A percentile compares a stretch with the other conserved stretches of the same genome.
Evolutionary conservation across 805 yeast genomes (phyloP).

Genomic region (Pichia exigua): DNA sequence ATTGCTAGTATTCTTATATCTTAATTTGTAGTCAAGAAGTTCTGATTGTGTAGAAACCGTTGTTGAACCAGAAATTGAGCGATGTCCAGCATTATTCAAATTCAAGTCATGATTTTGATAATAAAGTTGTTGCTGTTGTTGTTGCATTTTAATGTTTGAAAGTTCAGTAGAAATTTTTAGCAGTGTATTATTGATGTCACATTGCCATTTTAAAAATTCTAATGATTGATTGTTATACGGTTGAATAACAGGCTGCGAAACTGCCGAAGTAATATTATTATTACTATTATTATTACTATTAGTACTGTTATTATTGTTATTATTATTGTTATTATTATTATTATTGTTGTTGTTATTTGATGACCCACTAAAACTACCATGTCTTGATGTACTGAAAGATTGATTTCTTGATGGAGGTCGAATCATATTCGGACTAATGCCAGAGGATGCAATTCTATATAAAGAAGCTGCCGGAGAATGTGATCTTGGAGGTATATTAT

Average conservation of each 20-base stretch:
- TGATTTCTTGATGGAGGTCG: conserved; percentile 26
- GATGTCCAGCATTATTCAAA: conserved; percentile 1
- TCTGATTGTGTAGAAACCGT: conserved; percentile 1
- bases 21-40: conserved; percentile 4
- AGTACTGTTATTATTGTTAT: neutral
- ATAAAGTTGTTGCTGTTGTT: neutral
- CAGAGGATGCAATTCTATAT: conserved; percentile 26
- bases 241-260: neutral
- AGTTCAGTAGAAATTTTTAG: conserved; percentile 38
- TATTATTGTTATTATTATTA: neutral
- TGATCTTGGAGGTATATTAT: conserved; percentile 12
- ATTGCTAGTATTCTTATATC: neutral
- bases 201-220: conserved; percentile 47
- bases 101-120: neutral
- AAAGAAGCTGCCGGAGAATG: conserved; percentile 29
- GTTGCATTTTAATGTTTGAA: conserved; percentile 12
- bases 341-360: neutral
- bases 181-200: conserved; percentile 41
- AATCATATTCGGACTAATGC: conserved; percentile 21
- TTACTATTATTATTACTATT: neutral
- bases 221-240: conserved; percentile 16
- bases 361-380: conserved; percentile 8
- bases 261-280: neutral
- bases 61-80: conserved; percentile 10
- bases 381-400: conserved; percentile 15